Conservation (phyloP, 306 rosid genomes). For the Argentina anserina region DNA sequence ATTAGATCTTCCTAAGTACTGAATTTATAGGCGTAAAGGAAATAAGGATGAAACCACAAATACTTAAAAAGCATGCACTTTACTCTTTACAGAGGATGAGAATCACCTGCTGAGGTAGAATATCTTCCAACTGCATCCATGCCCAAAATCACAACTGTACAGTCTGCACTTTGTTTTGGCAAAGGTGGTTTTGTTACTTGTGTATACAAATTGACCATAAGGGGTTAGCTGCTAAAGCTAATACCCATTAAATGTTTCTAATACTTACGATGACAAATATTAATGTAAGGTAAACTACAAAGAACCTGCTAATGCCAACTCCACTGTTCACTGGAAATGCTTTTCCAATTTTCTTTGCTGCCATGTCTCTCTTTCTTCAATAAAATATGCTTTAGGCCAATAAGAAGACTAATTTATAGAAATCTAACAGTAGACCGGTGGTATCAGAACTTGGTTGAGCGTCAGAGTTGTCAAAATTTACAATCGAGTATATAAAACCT, state of each 20-base stretch:
- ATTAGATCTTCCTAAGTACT: not conserved
- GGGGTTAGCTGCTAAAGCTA: not conserved
- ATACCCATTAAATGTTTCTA: not conserved
- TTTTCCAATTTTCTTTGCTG: constrained; percentile 33
- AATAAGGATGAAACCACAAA: no score
- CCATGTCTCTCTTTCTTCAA: not conserved
- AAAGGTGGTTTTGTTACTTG: not conserved
- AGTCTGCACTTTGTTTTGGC: not conserved
- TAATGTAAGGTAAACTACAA: not conserved
- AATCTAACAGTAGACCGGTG: no score
- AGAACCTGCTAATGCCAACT: constrained; percentile 21
- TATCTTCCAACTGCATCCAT: not conserved
- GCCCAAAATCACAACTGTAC: not conserved
- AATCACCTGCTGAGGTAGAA: not conserved
- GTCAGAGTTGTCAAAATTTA: no score
- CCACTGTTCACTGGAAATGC: constrained; percentile 27
- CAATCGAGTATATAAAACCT: no score
- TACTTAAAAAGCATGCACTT: no score
- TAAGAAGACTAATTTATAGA: not conserved
- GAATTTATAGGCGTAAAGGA: not conserved
- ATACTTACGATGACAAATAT: not conserved
- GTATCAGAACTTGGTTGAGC: no score
- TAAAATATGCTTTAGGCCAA: no score
- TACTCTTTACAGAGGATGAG: no score
- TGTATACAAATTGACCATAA: not conserved